Evolutionary conservation across 2,329 filamentous ascomycete species (phyloP), one percentile per base, ranked within the genome.

Genomic region (Cladosporium sp.): DNA sequence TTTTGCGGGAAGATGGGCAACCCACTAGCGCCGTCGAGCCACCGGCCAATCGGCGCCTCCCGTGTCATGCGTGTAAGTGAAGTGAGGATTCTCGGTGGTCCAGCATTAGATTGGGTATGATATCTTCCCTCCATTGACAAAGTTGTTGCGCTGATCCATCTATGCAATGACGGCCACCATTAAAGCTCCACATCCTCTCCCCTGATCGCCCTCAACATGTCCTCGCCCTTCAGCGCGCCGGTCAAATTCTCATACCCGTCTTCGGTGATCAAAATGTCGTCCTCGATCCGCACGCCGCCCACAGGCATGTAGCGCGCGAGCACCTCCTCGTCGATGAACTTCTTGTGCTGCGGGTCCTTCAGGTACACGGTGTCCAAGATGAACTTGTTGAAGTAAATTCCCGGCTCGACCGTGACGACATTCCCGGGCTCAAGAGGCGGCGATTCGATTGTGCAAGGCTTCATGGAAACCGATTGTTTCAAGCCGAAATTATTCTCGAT

Each of bases 321-420:
- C 2, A 85, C 77, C 4, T 77, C 73, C 59, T 71, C 71, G 69
- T 92, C 77, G 64, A 93, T 84, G 63, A 78, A 88, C 56, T 77
- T 74, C 31, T 73, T 72, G 61, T 85, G 81, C 46, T 73, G 69
- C 54, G 79, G 74, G 54, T 77, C 72, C 57, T 84, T 76, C 63
- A 87, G 81, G 65, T 82, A 84, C 14, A 82, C 80, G 3, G 51
- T 58, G 70, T 89, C 80, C 56, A 91, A 81, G 59, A 87, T 87
- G 50, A 82, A 83, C 14, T 76, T 75, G 70, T 84, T 87, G 71
- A 91, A 90, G 69, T 91, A 91, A 40, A 84, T 82, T 14, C 93
- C 93, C 6, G 93, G 93, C 73, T 98, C 93, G 33, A 97, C 89
- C 0, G 93, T 98, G 48, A 98, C 84, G 32, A 97, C 87, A 56